These are phyloP conservation scores for Diaporthe vaccinii DNA, from an alignment of 2,329 filamentous ascomycete genomes.

Conservation along the genomic window DNA sequence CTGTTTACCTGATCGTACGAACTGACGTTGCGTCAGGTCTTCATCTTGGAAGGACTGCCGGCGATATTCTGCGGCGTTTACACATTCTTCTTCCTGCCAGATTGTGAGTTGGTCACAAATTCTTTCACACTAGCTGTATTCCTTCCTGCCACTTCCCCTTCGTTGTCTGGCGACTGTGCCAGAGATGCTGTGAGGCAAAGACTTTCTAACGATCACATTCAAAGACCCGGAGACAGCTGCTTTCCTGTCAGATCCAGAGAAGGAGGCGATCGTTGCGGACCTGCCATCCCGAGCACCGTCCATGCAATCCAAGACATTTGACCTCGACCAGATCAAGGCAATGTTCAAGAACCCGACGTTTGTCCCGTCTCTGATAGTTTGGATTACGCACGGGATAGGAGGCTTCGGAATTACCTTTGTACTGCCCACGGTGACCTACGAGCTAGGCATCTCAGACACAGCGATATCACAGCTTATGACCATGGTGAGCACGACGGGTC, in stretches of 20 bases:
- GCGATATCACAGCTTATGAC: conserved; percentile 49
- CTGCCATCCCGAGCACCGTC: conserved; percentile 45
- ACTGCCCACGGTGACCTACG: conserved; percentile 48
- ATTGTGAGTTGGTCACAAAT: conserved; percentile 40
- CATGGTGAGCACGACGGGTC: conserved; percentile 39
- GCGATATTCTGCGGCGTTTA: conserved; percentile 45
- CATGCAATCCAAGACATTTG: conserved; percentile 44
- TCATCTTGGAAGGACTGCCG: conserved; percentile 47
- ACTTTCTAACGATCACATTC: not conserved
- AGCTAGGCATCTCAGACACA: conserved; percentile 47
- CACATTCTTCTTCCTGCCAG: conserved; percentile 46
- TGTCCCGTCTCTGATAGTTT: conserved; percentile 46
- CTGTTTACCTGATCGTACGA: too few species aligned
- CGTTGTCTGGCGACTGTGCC: not conserved
- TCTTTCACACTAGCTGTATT: too few species aligned
- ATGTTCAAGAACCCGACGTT: conserved; percentile 45
- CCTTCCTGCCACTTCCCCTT: not conserved
- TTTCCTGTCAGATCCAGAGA: conserved; percentile 44
- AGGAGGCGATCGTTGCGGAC: conserved; percentile 42
- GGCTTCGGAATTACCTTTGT: conserved; percentile 48
- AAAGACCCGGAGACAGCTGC: conserved; percentile 45
- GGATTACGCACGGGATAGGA: conserved; percentile 48
- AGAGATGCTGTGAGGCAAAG: too few species aligned
- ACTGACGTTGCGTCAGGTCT: conserved; percentile 42
- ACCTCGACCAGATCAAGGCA: conserved; percentile 42